Base-by-base conservation (phyloP, 1,139 yeast genomes). In the Kodamaea ohmeri region DNA sequence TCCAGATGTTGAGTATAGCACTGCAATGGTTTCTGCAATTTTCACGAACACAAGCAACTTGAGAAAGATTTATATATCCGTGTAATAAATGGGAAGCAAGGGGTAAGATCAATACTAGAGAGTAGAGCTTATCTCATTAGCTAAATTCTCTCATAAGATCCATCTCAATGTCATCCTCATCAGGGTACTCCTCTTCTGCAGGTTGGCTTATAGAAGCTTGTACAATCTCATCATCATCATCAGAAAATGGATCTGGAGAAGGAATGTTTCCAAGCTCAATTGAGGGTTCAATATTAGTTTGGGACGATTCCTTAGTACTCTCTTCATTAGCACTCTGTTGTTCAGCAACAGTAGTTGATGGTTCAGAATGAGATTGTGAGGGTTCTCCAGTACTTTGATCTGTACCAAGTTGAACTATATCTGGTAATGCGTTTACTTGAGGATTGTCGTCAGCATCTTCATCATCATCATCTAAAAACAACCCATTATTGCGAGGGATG, bases 11-110 rank as follows among this genome's bases (percentile, higher is more conserved):
- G 56, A 51, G 3, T 62, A 76, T 36, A 53, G 61, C 9, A 65
- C 67, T 1, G 67, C 64, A 2, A 67, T 67, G 37, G 63, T 80
- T 20, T 77, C 79, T 31, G 67, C 67, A 34, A 67, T 78, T 5
- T 71, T 61, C 43, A 61, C 58, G 36, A 63, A 65, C 48, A 64
- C 67, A 3, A 52, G 67, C 28, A 53, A 67, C 11, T 57, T 71
- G 38, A 63, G 78, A 43, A 63, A 64, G 48, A 57, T 71, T 29
- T 71, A 67, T 55, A 58, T 70, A 6, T 8, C 30, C 9, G 15
- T 6, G 30, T 16, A 27, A 16, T 27, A 16, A 16, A 27, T 7
- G n/a, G n/a, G n/a, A n/a, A n/a, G n/a, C n/a, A n/a, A n/a, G n/a
- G n/a, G n/a, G n/a, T n/a, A n/a, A n/a, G n/a, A n/a, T n/a, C n/a